Evolutionary conservation across 2,329 filamentous ascomycete genomes (phyloP).

Genomic region (Oidium heveae): DNA sequence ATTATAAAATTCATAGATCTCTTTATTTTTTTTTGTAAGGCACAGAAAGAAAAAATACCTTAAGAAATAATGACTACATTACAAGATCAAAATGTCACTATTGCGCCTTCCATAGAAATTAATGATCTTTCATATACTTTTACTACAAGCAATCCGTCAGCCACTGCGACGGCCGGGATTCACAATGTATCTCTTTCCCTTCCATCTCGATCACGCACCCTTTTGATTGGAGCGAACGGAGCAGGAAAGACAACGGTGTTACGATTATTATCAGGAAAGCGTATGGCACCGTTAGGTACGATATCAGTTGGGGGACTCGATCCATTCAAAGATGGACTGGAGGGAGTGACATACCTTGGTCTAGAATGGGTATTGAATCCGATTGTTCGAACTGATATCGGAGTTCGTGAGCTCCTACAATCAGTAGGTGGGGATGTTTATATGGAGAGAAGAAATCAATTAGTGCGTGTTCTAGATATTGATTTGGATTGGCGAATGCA

Average conservation of each 20-base stretch:
- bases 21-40: too few relatives aligned
- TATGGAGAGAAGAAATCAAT: constrained; percentile 58
- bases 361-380: constrained; percentile 96
- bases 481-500: constrained; percentile 89
- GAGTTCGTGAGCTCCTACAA: constrained; percentile 59
- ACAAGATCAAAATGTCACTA: too few relatives aligned
- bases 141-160: constrained; percentile 28
- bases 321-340: constrained; percentile 70
- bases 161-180: constrained; percentile 47
- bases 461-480: constrained; percentile 73
- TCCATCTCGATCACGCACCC: constrained; percentile 60
- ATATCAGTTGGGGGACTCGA: constrained; percentile 65
- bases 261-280: constrained; percentile 75
- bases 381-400: constrained; percentile 86
- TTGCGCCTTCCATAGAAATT: constrained; percentile 30
- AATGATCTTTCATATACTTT: constrained; percentile 68
- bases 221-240: constrained; percentile 88
- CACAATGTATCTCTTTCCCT: constrained; percentile 48
- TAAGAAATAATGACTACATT: too few relatives aligned
- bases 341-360: constrained; percentile 90
- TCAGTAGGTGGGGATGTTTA: constrained; percentile 74
- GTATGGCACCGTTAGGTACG: constrained; percentile 52
- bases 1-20: too few relatives aligned
- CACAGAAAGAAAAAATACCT: too few relatives aligned
- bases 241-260: constrained; percentile 94